phyloP scores from a whole-genome alignment of 2,329 filamentous ascomycete genomes.

The Cladosporium sp. region DNA sequence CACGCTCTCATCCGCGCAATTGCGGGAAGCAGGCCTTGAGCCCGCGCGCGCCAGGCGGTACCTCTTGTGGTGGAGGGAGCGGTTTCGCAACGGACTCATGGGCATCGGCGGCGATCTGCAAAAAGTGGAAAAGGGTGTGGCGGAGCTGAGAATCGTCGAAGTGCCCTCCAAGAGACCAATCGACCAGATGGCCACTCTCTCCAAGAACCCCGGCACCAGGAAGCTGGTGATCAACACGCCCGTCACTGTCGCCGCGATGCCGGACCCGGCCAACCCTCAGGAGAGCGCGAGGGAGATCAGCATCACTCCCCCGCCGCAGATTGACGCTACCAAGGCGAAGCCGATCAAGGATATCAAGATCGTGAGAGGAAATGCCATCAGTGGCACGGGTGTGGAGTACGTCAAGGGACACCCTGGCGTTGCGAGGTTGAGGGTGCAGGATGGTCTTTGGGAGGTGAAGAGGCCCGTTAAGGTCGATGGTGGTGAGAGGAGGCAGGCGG shows the following conservation, averaged over 20 bases:
- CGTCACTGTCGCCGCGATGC: slow-evolving; percentile 24
- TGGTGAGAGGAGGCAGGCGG: slow-evolving; percentile 82
- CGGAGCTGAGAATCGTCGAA: slow-evolving; percentile 56
- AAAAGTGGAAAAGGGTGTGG: slow-evolving; percentile 62
- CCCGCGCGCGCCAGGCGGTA: slow-evolving; percentile 79
- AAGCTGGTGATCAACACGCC: slow-evolving; percentile 59
- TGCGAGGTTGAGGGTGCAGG: slow-evolving; percentile 65
- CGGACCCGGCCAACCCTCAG: slow-evolving; percentile 44
- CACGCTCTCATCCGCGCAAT: slow-evolving; percentile 69
- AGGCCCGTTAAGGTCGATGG: slow-evolving; percentile 91
- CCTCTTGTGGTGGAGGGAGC: slow-evolving; percentile 80
- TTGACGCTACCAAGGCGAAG: slow-evolving; percentile 37
- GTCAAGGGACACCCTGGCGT: slow-evolving; percentile 59
- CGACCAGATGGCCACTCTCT: slow-evolving; percentile 43
- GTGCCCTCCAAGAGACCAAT: slow-evolving; percentile 39
- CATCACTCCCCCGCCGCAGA: slow-evolving; percentile 16
- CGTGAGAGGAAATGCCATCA: slow-evolving; percentile 63
- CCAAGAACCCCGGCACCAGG: slow-evolving; percentile 50
- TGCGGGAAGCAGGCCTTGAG: slow-evolving; percentile 82
- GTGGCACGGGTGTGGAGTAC: slow-evolving; percentile 68
- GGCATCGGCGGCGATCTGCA: slow-evolving; percentile 80
- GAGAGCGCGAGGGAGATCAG: slow-evolving; percentile 45
- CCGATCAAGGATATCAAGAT: slow-evolving; percentile 65
- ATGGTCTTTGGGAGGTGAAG: slow-evolving; percentile 91
- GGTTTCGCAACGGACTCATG: slow-evolving; percentile 71